Conservation (phyloP, 805 yeast species). For the Helenozyma rhizophorensis region DNA sequence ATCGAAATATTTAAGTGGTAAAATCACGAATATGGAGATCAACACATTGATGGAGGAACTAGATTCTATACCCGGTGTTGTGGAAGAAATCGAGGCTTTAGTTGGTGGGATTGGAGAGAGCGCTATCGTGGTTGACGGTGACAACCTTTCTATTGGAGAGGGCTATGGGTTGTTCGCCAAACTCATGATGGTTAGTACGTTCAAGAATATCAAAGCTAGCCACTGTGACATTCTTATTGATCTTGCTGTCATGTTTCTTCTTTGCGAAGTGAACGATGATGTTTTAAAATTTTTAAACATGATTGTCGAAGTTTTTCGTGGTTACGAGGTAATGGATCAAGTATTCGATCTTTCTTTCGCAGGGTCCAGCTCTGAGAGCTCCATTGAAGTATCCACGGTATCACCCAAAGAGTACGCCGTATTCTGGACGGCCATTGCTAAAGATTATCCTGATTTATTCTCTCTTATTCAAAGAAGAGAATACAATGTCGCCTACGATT, state of each 20-base stretch:
- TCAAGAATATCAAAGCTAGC: conserved; percentile 23
- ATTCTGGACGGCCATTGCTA: conserved; percentile 27
- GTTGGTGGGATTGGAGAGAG: conserved; percentile 11
- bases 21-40: conserved; percentile 23
- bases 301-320: conserved; percentile 21
- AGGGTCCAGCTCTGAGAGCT: conserved; percentile 7
- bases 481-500: conserved; percentile 25
- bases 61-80: conserved; percentile 22
- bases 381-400: conserved; percentile 12
- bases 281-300: conserved; percentile 21
- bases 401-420: conserved; percentile 22
- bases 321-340: conserved; percentile 20
- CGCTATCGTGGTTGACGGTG: conserved; percentile 2
- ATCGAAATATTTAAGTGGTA: conserved; percentile 19
- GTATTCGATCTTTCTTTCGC: conserved; percentile 26
- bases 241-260: conserved; percentile 26
- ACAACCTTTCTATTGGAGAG: conserved; percentile 2
- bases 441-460: conserved; percentile 15
- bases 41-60: conserved; percentile 18
- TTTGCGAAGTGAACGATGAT: conserved; percentile 29
- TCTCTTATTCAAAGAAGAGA: conserved; percentile 14
- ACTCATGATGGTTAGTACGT: conserved; percentile 19
- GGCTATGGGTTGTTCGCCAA: conserved; percentile 22
- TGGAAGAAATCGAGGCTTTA: conserved; percentile 20
- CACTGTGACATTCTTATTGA: conserved; percentile 29